Evolutionary conservation across 1,284 basidiomycete genomes (phyloP), one percentile per base, ranked within the genome.

Genomic region (Cutaneotrichosporon sp.): DNA sequence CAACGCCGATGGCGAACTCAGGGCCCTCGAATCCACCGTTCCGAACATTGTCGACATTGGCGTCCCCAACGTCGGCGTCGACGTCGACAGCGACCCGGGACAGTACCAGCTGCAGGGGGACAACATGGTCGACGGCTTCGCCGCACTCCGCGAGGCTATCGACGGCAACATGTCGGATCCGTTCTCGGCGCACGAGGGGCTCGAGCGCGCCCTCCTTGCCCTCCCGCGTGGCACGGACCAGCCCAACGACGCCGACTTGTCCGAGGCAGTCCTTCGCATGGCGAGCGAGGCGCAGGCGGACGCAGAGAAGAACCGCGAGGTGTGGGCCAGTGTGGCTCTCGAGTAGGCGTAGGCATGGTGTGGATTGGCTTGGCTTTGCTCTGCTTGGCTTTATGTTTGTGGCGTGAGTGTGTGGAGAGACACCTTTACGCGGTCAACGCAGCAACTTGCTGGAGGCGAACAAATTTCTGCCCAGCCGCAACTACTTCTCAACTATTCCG

Each of bases 41-140:
- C 11, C 22, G 22, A 25, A 27, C 38, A 31, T 33, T 25, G 31
- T 93, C 78, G 3, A 87, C 82, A 66, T 87, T 86, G 3, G 81
- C 88, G 62, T 88, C 86, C 0, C 87, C 85, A 20, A n/a, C 35
- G 35, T 92, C 78, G 3, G 92, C 78, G 2, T 84, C 80, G 67
- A 83, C 39, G 35, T 52, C 33, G 43, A 45, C 16, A 39, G 38
- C 24, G 33, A 34, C 32, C 29, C 29, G 29, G 29, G 29, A 9
- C 14, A 9, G 29, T 31, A 31, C 29, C 29, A 31, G 29, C 29
- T 31, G 10, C 29, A 31, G 29, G 10, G 14, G 29, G 14, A 14
- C 29, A 14, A 22, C 35, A 25, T 54, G 12, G 49, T 46, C 31
- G 49, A 48, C 26, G 49, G 49, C 32, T 51, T 55, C 22, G 35